Evolutionary conservation across 2,329 filamentous ascomycete species (phyloP), one percentile per base, ranked within the genome.

Genomic region (Epichloe elymi): DNA sequence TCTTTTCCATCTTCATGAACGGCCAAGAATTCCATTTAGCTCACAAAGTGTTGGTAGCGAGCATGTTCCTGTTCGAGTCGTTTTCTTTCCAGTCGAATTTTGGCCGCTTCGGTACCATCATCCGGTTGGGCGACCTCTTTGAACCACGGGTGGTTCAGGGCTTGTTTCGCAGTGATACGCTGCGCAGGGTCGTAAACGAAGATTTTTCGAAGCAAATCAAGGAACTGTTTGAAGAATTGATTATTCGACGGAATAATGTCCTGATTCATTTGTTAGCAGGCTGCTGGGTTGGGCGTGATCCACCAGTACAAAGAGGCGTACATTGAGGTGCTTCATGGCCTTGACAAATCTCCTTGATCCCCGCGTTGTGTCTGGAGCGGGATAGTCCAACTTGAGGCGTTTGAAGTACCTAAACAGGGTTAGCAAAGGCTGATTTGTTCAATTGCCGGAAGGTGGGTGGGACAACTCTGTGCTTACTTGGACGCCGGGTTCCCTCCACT

Each of bases 251-350:
- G 78, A 41, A 82, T 79, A 47, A 82, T 81, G 53, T 81, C 52
- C 54, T 55, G 33, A 5, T 20, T 6, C 23, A 17, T 26, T 10
- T n/a, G 38, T 51, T 17, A 51, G 50, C 33, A 15, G 15, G 14
- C 14, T 17, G 17, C 15, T 2, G 20, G 5, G 43, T n/a, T 17
- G 15, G 8, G 5, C 19, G 11, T 44, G 23, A 17, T 20, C 17
- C 8, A 35, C 2, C 15, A 3, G 23, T 5, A n/a, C 12, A 46
- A 33, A 33, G 23, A 19, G 3, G 67, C 78, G 56, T 68, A 85
- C 82, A 54, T 76, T 71, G 30, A 86, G 67, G 51, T 73, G 73
- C 64, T 85, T 85, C 82, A 86, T 86, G n/a, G 80, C 81, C 63
- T 81, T 82, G 12, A 86, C 82, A 59, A 85, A 86, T 58, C 80